Percentiles rank a stretch among this genome's conserved stretches.
phyloP scores from a whole-genome alignment of 1,139 yeast genomes.

The Debaryomycetaceae sp. region DNA sequence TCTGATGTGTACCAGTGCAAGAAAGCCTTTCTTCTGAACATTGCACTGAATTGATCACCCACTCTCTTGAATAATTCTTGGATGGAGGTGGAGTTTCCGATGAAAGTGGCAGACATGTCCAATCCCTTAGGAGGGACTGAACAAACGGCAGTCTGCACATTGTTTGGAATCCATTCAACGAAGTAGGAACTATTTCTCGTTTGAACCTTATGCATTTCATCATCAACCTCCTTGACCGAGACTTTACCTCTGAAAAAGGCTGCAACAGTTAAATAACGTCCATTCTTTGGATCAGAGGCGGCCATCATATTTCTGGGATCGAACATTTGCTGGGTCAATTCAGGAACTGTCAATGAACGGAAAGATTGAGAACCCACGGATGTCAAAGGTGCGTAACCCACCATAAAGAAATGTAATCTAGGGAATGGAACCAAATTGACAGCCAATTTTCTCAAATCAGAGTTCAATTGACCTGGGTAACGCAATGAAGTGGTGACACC shows the following conservation, averaged over 20 bases:
- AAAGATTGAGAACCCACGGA: constrained; percentile 77
- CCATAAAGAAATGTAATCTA: constrained; percentile 91
- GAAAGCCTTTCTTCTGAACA: constrained; percentile 93
- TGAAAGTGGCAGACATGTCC: constrained; percentile 88
- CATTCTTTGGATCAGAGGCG: constrained; percentile 86
- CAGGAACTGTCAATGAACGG: constrained; percentile 83
- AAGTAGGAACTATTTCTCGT: constrained; percentile 76
- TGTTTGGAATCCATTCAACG: constrained; percentile 97
- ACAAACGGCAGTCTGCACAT: constrained; percentile 91
- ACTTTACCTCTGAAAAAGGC: constrained; percentile 93
- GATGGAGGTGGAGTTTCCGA: constrained; percentile 89
- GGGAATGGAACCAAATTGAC: constrained; percentile 94
- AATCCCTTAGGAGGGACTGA: constrained; percentile 83
- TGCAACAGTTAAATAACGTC: constrained; percentile 91
- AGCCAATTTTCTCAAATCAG: constrained; percentile 87
- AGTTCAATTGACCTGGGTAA: constrained; percentile 91
- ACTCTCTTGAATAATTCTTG: constrained; percentile 89
- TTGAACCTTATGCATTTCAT: constrained; percentile 84
- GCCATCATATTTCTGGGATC: constrained; percentile 95
- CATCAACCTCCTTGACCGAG: constrained; percentile 89
- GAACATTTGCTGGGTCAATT: constrained; percentile 89
- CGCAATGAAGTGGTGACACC: constrained; percentile 89
- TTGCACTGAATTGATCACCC: constrained; percentile 84
- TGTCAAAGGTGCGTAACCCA: constrained; percentile 89
- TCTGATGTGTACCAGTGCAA: constrained; percentile 94